phyloP scores from a whole-genome alignment of 352 stramenopile species.

The Pythium sukuiense region DNA sequence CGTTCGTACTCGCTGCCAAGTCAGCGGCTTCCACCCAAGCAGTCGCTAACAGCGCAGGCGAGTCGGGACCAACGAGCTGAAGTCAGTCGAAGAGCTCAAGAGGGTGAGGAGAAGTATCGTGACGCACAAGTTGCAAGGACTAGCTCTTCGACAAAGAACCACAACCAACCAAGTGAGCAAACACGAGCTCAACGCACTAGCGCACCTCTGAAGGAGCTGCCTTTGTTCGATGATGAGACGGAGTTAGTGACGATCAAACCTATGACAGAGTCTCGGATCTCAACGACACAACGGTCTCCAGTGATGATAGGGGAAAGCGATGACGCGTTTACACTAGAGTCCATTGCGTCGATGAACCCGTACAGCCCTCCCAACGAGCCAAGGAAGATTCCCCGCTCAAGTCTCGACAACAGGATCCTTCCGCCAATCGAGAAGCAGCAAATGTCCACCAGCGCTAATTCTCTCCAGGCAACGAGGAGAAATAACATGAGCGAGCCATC shows the following conservation, averaged over 20 bases:
- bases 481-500: neutral
- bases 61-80: neutral
- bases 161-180: neutral
- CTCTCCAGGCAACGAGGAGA: neutral
- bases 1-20: neutral
- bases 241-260: neutral
- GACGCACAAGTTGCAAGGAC: neutral
- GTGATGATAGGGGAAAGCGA: neutral
- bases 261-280: neutral
- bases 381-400: neutral
- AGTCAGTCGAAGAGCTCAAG: neutral
- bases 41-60: neutral
- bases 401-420: too few relatives aligned
- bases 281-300: neutral
- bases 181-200: neutral
- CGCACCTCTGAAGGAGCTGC: neutral
- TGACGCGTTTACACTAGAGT: conserved; percentile 9
- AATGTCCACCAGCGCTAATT: too few relatives aligned
- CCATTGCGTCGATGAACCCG: conserved; percentile 19
- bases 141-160: neutral
- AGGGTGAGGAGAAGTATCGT: neutral
- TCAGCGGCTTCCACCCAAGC: neutral
- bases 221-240: neutral
- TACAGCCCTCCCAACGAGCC: conserved; percentile 5
- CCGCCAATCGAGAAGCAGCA: too few relatives aligned